Evolutionary conservation across 2,329 filamentous ascomycete species (phyloP), one percentile per base, ranked within the genome.

Genomic region (Diplocarpon rosae): DNA sequence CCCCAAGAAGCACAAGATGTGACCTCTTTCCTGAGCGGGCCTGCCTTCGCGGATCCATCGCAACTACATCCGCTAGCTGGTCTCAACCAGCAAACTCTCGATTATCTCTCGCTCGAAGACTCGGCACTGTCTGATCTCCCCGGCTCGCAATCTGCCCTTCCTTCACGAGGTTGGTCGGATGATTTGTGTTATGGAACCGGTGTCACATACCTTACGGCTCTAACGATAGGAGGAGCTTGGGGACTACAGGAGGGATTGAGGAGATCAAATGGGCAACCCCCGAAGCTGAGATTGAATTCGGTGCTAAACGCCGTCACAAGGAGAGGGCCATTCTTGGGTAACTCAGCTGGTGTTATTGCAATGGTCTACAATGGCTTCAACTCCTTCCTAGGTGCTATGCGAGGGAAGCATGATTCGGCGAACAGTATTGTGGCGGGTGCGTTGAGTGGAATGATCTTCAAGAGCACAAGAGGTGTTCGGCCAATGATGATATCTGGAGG

Each of bases 141-240:
- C 39, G 89, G 88, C 60, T 76, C 80, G 48, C 84, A 85, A 63
- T 93, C 90, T 35, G 83, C 89, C 43, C 76, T 98, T 43, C 92
- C 93, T 35, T 95, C 89, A 45, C 83, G 92, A 64, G 92, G 92
- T 63, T 98, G 94, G 80, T 94, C 89, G 49, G 92, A 98, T 63
- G 92, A 98, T 65, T 78, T 98, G 48, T 96, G 92, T 69, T 98
- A 98, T 65, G 92, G 93, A 61, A 93, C 92, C 16, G 92, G 92
- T 58, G 81, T 90, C 51, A 95, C 88, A 62, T 98, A 98, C 63
- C 72, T 98, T 49, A 71, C 85, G n/a, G 92, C 85, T 6, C 71
- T 98, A 58, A 76, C 83, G 33, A 63, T 93, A 54, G 92, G 92
- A 65, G 92, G 92, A 55, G 81, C 78, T 46, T 96, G 90, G 90